These are phyloP conservation scores for Gamsiella multidivaricata DNA, from an alignment of 192 early-diverging fungal species.

Conservation along the genomic window DNA sequence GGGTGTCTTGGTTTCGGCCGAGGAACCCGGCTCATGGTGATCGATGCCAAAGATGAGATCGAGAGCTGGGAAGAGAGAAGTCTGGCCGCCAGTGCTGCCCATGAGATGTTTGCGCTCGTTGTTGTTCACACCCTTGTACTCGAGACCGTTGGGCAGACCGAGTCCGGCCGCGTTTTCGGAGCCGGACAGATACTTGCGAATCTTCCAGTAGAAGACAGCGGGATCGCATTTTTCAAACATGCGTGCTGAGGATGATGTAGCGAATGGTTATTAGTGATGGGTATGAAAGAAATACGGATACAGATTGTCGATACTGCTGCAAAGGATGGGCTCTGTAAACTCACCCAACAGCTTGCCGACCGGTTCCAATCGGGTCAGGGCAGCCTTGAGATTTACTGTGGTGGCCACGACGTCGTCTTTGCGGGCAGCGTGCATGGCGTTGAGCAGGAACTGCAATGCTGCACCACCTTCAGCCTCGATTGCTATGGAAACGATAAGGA, in stretches of 20 bases:
- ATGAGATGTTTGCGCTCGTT: conserved; percentile 77
- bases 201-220: conserved; percentile 93
- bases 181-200: conserved; percentile 88
- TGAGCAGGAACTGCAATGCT: conserved; percentile 71
- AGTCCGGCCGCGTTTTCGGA: conserved; percentile 86
- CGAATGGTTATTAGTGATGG: too few species aligned
- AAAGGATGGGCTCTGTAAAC: neutral
- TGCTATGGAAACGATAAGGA: conserved; percentile 87
- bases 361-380: conserved; percentile 16
- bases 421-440: conserved; percentile 68
- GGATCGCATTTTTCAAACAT: conserved; percentile 96
- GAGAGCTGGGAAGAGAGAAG: conserved; percentile 85
- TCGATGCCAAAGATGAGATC: conserved; percentile 89
- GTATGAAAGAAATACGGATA: neutral
- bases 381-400: conserved; percentile 60
- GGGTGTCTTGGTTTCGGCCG: conserved; percentile 53
- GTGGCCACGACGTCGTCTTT: conserved; percentile 61
- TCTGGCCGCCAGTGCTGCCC: conserved; percentile 93
- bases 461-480: conserved; percentile 86
- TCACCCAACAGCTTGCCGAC: conserved; percentile 27
- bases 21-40: conserved; percentile 74
- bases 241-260: conserved; percentile 37
- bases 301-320: too few species aligned
- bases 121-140: conserved; percentile 88
- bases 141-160: conserved; percentile 75